Percentiles rank a stretch among this genome's conserved stretches.
Evolutionary conservation across 2,329 filamentous ascomycete genomes (phyloP).

Genomic region (Stylonectria norvegica): DNA sequence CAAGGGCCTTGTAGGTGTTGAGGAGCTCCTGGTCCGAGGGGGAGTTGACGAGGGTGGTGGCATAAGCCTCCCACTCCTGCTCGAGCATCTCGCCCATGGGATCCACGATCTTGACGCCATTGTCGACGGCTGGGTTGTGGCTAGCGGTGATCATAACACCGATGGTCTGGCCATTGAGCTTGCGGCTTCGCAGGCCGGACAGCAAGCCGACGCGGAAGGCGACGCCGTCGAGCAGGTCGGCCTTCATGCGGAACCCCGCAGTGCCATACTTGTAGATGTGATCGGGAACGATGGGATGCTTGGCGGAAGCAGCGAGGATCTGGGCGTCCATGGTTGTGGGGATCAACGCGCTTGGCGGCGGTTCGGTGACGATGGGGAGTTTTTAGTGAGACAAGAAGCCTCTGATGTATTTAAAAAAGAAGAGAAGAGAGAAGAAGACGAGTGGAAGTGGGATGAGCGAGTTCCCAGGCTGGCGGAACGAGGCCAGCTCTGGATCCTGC

Average conservation of each 20-base stretch:
- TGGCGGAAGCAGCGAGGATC: conserved; percentile 59
- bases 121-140: conserved; percentile 86
- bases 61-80: conserved; percentile 88
- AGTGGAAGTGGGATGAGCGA: background rate
- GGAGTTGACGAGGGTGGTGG: conserved; percentile 86
- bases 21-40: conserved; percentile 70
- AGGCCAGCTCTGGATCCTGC: too few relatives aligned
- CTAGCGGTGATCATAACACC: conserved; percentile 96
- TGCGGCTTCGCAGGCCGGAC: conserved; percentile 82
- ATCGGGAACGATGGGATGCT: conserved; percentile 56
- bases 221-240: conserved; percentile 83
- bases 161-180: conserved; percentile 84
- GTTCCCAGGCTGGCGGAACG: too few relatives aligned
- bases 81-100: conserved; percentile 98
- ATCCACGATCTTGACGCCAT: conserved; percentile 94
- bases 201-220: conserved; percentile 90
- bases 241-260: conserved; percentile 66
- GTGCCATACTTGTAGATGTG: conserved; percentile 63
- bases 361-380: background rate
- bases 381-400: background rate
- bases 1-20: conserved; percentile 72
- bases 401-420: background rate
- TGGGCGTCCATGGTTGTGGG: conserved; percentile 47
- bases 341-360: conserved; percentile 1
- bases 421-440: conserved; percentile 5